These are phyloP conservation scores for Triticum dicoccoides DNA, from an alignment of 176 grass and related monocot genomes.

Conservation along the genomic window DNA sequence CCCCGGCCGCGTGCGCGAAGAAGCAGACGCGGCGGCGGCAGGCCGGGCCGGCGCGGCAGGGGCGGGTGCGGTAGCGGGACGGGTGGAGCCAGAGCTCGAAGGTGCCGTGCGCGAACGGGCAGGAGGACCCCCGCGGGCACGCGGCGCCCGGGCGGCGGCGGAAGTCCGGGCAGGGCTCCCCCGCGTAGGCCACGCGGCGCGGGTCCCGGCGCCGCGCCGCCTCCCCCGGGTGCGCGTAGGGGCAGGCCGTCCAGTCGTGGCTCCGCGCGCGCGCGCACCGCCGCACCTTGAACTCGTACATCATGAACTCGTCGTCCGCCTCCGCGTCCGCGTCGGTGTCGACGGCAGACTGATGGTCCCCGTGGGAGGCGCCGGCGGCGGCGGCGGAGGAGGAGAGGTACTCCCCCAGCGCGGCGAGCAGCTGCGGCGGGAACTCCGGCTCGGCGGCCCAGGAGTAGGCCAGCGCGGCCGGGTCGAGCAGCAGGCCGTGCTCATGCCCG, in stretches of 20 bases:
- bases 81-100: constrained; percentile 99
- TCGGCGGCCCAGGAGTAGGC: constrained; percentile 31
- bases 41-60: constrained; percentile 64
- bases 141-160: constrained; percentile 27
- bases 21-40: constrained; percentile 92
- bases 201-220: constrained; percentile 78
- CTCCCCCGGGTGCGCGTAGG: constrained; percentile 90
- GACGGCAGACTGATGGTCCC: too few species aligned
- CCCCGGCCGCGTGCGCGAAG: constrained; percentile 78
- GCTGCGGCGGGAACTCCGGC: constrained; percentile 40
- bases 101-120: constrained; percentile 89
- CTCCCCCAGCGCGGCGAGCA: constrained; percentile 45
- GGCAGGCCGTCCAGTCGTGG: constrained; percentile 99
- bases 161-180: constrained; percentile 83
- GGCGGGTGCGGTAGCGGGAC: constrained; percentile 79
- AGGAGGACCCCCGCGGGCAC: constrained; percentile 63
- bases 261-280: constrained; percentile 72
- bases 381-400: constrained; percentile 23
- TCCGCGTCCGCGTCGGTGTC: not conserved
- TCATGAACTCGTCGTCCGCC: constrained; percentile 91
- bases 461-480: constrained; percentile 36
- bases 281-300: constrained; percentile 97
- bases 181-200: constrained; percentile 66
- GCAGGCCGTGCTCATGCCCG: constrained; percentile 10
- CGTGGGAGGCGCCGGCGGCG: not conserved